phyloP scores from a whole-genome alignment of 768 basidiomycete genomes.

The Termitomyces sp. region DNA sequence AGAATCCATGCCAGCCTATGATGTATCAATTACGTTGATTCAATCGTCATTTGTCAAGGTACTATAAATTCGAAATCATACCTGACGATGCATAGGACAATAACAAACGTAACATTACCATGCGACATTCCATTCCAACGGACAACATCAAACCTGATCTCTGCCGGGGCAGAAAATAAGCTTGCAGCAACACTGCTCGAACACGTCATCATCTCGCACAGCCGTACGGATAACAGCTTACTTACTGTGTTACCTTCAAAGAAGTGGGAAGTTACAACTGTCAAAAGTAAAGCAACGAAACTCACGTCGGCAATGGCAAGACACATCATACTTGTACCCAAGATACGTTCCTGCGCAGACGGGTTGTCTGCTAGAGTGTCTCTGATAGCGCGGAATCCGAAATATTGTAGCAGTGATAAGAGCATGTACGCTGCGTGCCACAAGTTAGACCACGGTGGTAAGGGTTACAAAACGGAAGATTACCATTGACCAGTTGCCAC shows the following conservation, averaged over 20 bases:
- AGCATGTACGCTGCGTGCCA: conserved; percentile 28
- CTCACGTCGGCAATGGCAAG: conserved; percentile 70
- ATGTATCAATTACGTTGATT: neutral
- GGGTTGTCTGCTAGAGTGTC: conserved; percentile 53
- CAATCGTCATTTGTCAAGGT: neutral
- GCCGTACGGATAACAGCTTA: conserved; percentile 25
- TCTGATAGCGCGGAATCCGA: conserved; percentile 63
- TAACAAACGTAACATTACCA: conserved; percentile 65
- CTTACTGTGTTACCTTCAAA: conserved; percentile 57
- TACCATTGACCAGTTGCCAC: conserved; percentile 67
- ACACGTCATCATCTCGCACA: conserved; percentile 2
- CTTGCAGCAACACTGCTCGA: conserved; percentile 53
- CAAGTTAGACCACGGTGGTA: conserved; percentile 2
- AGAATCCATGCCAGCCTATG: conserved; percentile 16
- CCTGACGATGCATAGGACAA: conserved; percentile 55
- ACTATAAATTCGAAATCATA: conserved; percentile 19
- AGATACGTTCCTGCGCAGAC: conserved; percentile 59
- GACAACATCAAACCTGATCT: conserved; percentile 41
- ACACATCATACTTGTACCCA: conserved; percentile 57
- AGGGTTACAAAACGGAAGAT: conserved; percentile 7
- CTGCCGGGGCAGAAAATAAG: conserved; percentile 50
- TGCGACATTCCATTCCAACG: conserved; percentile 72
- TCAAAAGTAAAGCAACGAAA: conserved; percentile 1
- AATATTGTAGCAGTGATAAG: conserved; percentile 49
- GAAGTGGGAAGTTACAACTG: neutral